A percentile compares a stretch with the other conserved stretches of the same genome.
Conservation (phyloP, 768 basidiomycete species). For the Russula lepida region DNA sequence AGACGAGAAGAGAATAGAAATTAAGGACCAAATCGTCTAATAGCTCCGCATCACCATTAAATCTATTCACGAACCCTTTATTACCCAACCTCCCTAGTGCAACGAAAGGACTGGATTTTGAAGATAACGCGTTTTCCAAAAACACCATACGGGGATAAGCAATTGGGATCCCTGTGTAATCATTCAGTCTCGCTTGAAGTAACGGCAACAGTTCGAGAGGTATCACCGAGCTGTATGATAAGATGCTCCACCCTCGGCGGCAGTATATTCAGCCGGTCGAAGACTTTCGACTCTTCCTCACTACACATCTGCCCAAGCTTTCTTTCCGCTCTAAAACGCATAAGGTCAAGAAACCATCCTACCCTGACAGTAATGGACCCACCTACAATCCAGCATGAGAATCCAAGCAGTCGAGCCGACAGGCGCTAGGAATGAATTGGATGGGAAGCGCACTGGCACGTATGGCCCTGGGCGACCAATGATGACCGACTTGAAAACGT, state of each 20-base stretch:
- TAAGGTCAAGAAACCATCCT: constrained; percentile 10
- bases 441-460: constrained; percentile 65
- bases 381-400: constrained; percentile 79
- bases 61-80: constrained; percentile 79
- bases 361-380: constrained; percentile 22
- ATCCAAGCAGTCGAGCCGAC: constrained; percentile 73
- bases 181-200: background rate
- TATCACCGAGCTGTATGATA: constrained; percentile 66
- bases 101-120: constrained; percentile 78
- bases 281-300: constrained; percentile 56
- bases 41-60: constrained; percentile 87
- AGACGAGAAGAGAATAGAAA: constrained; percentile 16
- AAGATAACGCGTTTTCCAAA: constrained; percentile 68
- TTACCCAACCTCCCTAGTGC: constrained; percentile 65
- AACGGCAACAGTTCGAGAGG: background rate
- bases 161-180: constrained; percentile 55
- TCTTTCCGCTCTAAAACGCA: constrained; percentile 65
- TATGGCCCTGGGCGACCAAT: constrained; percentile 72
- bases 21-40: constrained; percentile 73
- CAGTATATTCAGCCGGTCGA: constrained; percentile 49
- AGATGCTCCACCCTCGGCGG: constrained; percentile 72
- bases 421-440: constrained; percentile 74
- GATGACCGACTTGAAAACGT: constrained; percentile 63
- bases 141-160: constrained; percentile 94
- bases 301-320: constrained; percentile 78